These are phyloP conservation scores for Capsicum chinense DNA, from an alignment of 257 asterid genomes.

Conservation along the genomic window DNA sequence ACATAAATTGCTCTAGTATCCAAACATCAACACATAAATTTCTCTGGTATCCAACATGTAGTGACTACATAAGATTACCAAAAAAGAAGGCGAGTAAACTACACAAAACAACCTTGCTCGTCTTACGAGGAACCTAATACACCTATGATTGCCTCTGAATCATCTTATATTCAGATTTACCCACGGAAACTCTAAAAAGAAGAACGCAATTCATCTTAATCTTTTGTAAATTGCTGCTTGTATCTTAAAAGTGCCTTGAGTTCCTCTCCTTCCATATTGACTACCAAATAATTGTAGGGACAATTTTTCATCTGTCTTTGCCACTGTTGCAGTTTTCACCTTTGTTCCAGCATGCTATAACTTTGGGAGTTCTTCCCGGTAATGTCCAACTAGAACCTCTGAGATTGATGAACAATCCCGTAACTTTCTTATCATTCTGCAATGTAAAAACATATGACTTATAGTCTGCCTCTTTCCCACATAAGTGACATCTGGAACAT, in stretches of 20 bases:
- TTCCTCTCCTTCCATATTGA: not conserved
- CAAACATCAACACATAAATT: not conserved
- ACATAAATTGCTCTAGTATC: not conserved
- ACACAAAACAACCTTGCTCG: not conserved
- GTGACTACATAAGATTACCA: not conserved
- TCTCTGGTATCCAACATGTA: not conserved
- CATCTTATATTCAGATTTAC: not conserved
- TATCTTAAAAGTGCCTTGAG: not conserved
- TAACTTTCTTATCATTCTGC: not conserved
- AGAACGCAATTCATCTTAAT: not conserved
- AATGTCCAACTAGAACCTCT: constrained; percentile 4
- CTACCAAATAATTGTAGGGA: not conserved
- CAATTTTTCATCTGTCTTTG: not conserved
- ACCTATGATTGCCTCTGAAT: not conserved
- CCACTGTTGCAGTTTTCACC: constrained; percentile 14
- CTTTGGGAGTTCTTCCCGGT: not conserved
- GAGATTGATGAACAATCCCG: not conserved
- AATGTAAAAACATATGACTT: not conserved
- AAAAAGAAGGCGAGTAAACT: not conserved
- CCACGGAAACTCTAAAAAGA: not conserved
- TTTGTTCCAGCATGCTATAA: not conserved
- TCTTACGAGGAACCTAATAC: not conserved
- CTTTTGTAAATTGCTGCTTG: not conserved
- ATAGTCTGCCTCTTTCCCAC: not conserved
- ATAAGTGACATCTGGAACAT: not conserved